Percentiles rank a stretch among this genome's conserved stretches.
These are phyloP conservation scores for Brettanomyces bruxellensis DNA, from an alignment of 805 yeast genomes.

Conservation along the genomic window DNA sequence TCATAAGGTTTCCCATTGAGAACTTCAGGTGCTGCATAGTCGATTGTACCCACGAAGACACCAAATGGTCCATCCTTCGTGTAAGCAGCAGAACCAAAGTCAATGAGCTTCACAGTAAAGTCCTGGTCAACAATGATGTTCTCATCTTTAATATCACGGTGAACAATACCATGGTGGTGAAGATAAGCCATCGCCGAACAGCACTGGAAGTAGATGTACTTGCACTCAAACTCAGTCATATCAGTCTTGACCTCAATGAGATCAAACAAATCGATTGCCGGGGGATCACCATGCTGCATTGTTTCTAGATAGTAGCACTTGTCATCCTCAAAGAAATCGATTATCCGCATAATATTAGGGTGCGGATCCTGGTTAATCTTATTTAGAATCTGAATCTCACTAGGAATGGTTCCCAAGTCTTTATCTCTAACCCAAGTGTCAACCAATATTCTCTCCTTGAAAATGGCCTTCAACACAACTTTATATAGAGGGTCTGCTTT, in stretches of 20 bases:
- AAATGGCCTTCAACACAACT: conserved; percentile 80
- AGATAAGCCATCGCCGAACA: conserved; percentile 72
- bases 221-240: conserved; percentile 74
- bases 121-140: conserved; percentile 80
- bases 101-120: conserved; percentile 78
- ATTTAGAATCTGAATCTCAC: conserved; percentile 92
- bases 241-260: conserved; percentile 77
- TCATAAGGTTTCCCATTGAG: conserved; percentile 79
- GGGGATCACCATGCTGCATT: conserved; percentile 81
- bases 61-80: conserved; percentile 89
- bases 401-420: conserved; percentile 83
- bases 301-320: conserved; percentile 86
- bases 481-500: conserved; percentile 51
- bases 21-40: conserved; percentile 97
- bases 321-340: conserved; percentile 91
- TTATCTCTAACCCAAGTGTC: conserved; percentile 98
- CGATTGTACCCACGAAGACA: conserved; percentile 94
- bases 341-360: conserved; percentile 74
- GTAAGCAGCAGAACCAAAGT: conserved; percentile 93
- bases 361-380: conserved; percentile 71
- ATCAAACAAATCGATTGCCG: conserved; percentile 90
- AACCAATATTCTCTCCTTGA: conserved; percentile 85
- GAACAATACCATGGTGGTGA: conserved; percentile 82
- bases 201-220: conserved; percentile 69
- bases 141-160: conserved; percentile 92